These are phyloP conservation scores for Neurospora sp. DNA, from an alignment of 495 filamentous ascomycete genomes.

Conservation along the genomic window DNA sequence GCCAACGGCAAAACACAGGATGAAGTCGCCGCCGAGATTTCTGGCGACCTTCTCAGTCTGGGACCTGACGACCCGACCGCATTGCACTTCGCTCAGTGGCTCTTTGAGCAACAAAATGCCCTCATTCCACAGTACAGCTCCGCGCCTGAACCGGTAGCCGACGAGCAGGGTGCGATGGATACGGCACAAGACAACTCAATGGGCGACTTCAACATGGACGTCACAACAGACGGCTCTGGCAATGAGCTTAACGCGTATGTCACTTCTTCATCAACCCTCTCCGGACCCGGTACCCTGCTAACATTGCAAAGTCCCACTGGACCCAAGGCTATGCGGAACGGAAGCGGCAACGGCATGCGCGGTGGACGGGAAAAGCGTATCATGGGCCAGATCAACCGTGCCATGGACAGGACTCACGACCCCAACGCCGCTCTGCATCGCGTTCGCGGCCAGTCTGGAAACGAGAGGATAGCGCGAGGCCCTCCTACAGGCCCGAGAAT, in stretches of 20 bases:
- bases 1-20: constrained; percentile 86
- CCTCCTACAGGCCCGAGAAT: constrained; percentile 63
- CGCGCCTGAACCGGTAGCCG: constrained; percentile 22
- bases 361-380: constrained; percentile 61
- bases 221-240: constrained; percentile 23
- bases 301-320: constrained; percentile 43
- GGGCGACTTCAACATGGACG: constrained; percentile 61
- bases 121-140: constrained; percentile 54
- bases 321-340: constrained; percentile 88
- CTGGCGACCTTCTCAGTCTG: constrained; percentile 77
- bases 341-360: constrained; percentile 22
- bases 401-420: constrained; percentile 70
- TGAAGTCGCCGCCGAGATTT: constrained; percentile 80
- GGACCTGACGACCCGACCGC: constrained; percentile 75
- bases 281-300: not conserved
- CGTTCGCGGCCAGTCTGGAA: constrained; percentile 60
- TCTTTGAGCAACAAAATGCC: constrained; percentile 71
- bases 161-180: constrained; percentile 7
- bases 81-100: constrained; percentile 76
- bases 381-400: constrained; percentile 76
- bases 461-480: constrained; percentile 63
- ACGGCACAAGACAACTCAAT: constrained; percentile 16
- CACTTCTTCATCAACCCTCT: not conserved
- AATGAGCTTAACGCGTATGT: constrained; percentile 61
- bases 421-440: constrained; percentile 58